phyloP scores from a whole-genome alignment of 768 basidiomycete species.

The Agrocybe pediades region DNA sequence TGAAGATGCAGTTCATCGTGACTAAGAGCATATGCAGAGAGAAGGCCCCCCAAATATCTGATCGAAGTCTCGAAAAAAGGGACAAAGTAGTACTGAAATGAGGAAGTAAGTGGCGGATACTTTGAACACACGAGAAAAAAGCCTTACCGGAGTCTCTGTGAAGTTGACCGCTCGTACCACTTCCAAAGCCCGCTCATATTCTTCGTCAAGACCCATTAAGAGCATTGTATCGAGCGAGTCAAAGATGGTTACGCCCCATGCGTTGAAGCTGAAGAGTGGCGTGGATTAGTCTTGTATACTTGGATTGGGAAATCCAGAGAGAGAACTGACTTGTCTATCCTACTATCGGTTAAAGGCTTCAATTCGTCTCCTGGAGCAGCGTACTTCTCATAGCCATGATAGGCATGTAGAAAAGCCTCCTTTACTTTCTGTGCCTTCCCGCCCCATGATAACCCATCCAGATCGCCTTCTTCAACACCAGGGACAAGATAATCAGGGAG shows the following conservation, averaged over 20 bases:
- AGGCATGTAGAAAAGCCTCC: slow-evolving; percentile 66
- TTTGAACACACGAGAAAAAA: background rate
- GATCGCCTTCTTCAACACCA: slow-evolving; percentile 13
- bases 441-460: slow-evolving; percentile 46
- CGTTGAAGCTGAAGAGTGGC: slow-evolving; percentile 59
- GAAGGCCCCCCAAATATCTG: slow-evolving; percentile 85
- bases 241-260: slow-evolving; percentile 76
- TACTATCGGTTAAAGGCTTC: slow-evolving; percentile 47
- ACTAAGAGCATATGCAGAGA: slow-evolving; percentile 82
- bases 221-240: slow-evolving; percentile 89
- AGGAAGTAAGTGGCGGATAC: background rate
- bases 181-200: slow-evolving; percentile 66
- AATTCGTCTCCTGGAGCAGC: slow-evolving; percentile 70
- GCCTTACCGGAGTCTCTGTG: slow-evolving; percentile 40
- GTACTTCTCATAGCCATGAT: slow-evolving; percentile 61
- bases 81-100: slow-evolving; percentile 23
- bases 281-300: background rate
- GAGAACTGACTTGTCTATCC: slow-evolving; percentile 50
- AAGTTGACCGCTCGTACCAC: slow-evolving; percentile 55
- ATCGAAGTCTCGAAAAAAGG: slow-evolving; percentile 89
- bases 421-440: slow-evolving; percentile 58
- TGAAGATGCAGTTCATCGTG: slow-evolving; percentile 59
- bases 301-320: background rate
- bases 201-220: slow-evolving; percentile 73
- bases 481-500: slow-evolving; percentile 7